phyloP scores from a whole-genome alignment of 1,284 basidiomycete genomes.

The Rhizoctonia solani region DNA sequence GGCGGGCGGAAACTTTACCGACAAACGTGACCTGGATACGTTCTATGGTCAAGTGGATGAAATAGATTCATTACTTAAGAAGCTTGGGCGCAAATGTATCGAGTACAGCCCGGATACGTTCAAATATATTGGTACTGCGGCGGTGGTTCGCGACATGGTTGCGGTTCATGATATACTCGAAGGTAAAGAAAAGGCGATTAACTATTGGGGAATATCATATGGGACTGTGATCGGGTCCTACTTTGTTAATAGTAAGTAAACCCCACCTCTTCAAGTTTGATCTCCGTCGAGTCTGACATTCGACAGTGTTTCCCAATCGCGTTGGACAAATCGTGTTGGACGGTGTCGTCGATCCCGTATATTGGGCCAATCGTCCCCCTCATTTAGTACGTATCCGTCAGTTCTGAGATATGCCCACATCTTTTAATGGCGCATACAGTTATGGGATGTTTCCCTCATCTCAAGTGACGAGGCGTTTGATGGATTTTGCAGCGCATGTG shows the following conservation, averaged over 20 bases:
- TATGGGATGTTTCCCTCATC: not conserved
- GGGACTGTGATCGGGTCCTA: conserved; percentile 31
- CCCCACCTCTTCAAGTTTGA: not conserved
- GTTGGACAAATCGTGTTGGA: conserved; percentile 29
- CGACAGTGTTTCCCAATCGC: conserved; percentile 29
- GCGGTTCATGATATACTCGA: conserved; percentile 19
- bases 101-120: conserved; percentile 3
- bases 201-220: conserved; percentile 37
- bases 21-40: conserved; percentile 4
- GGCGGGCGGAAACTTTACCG: conserved; percentile 24
- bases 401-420: not conserved
- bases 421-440: not conserved
- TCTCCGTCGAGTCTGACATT: not conserved
- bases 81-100: conserved; percentile 8
- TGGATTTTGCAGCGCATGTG: conserved; percentile 16
- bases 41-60: conserved; percentile 22
- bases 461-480: no score
- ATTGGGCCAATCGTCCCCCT: conserved; percentile 13
- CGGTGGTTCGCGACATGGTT: conserved; percentile 33
- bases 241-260: conserved; percentile 33
- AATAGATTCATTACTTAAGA: conserved; percentile 9
- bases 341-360: conserved; percentile 19
- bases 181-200: conserved; percentile 1
- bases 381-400: not conserved
- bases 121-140: conserved; percentile 32